Percentiles rank a stretch among this genome's conserved stretches.
phyloP scores from a whole-genome alignment of 2,329 filamentous ascomycete genomes.

The Xylaria sp. region DNA sequence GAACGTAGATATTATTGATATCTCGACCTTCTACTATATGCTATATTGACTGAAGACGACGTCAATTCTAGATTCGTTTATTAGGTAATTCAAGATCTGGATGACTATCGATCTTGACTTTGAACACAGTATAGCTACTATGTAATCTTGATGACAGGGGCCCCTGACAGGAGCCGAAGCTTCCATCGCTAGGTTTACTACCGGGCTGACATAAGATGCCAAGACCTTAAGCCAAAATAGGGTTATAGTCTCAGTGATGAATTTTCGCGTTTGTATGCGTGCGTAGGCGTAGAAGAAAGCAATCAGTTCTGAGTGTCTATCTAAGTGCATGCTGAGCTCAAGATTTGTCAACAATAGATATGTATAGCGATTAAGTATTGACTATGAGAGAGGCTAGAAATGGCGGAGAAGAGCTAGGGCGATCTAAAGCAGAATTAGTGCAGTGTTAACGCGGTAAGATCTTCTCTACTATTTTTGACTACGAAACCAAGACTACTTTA shows the following conservation, averaged over 20 bases:
- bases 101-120: conserved; percentile 2
- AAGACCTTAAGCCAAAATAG: conserved; percentile 11
- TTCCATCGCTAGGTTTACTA: conserved; percentile 12
- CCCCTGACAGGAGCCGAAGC: conserved; percentile 10
- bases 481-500: neutral
- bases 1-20: neutral
- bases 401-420: neutral
- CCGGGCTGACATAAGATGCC: conserved; percentile 34
- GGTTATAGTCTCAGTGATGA: conserved; percentile 5
- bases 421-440: neutral
- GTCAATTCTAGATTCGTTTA: neutral
- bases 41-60: neutral
- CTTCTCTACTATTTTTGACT: conserved; percentile 4
- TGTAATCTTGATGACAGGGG: conserved; percentile 4
- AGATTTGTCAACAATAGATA: conserved; percentile 7
- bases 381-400: too few species aligned
- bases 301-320: neutral
- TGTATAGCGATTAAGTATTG: neutral
- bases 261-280: neutral
- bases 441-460: neutral
- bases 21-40: neutral
- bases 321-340: neutral
- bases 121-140: neutral
- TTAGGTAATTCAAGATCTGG: neutral
- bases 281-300: neutral